Evolutionary conservation across 2,329 filamentous ascomycete species (phyloP).

Genomic region (Intubia oerlemansii): DNA sequence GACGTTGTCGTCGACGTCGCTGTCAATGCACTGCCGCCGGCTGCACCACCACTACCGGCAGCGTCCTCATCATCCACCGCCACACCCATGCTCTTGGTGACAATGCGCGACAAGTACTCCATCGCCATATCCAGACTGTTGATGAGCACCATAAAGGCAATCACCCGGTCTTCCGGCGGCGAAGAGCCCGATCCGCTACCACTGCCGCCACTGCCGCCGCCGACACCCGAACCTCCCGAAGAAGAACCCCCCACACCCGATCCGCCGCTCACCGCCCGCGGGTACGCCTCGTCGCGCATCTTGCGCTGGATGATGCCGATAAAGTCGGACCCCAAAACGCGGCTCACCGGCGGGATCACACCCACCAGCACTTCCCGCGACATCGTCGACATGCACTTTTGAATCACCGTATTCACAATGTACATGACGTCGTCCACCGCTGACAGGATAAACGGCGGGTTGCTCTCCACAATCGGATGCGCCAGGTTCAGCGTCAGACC

Average conservation of each 20-base stretch:
- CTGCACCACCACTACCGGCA: too few species aligned
- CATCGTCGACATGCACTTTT: constrained; percentile 69
- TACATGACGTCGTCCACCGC: constrained; percentile 99
- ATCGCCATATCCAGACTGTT: constrained; percentile 89
- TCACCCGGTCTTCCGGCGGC: constrained; percentile 72
- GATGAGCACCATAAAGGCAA: constrained; percentile 78
- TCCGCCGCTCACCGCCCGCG: constrained; percentile 33
- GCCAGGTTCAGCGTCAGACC: constrained; percentile 59
- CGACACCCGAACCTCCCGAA: too few species aligned
- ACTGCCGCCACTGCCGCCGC: too few species aligned
- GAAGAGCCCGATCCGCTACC: too few species aligned
- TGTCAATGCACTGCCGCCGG: too few species aligned
- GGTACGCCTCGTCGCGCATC: constrained; percentile 92
- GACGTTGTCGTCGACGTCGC: not conserved
- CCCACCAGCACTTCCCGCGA: constrained; percentile 58
- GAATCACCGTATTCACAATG: constrained; percentile 81
- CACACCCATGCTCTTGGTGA: constrained; percentile 40
- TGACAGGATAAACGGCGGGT: constrained; percentile 78
- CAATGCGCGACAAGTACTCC: constrained; percentile 77
- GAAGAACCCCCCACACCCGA: too few species aligned
- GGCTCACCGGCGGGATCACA: constrained; percentile 57
- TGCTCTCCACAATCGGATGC: constrained; percentile 40
- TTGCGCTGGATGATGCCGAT: constrained; percentile 93
- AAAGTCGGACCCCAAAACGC: constrained; percentile 74
- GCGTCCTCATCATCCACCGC: constrained; percentile 16